phyloP scores from a whole-genome alignment of 2,329 filamentous ascomycete genomes.

The Colletotrichum lupini region DNA sequence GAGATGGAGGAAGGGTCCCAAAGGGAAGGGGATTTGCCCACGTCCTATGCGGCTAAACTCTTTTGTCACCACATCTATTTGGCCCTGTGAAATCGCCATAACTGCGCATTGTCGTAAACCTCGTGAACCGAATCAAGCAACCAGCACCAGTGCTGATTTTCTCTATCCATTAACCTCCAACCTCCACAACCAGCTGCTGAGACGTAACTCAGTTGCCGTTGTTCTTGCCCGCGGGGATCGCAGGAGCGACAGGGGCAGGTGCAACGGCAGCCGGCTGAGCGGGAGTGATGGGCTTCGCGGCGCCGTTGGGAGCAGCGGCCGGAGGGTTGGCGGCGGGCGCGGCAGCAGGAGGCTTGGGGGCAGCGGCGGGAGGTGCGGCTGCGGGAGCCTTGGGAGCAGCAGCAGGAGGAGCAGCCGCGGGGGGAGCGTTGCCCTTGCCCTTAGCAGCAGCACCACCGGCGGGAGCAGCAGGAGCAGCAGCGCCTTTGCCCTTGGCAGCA shows the following conservation, averaged over 20 bases:
- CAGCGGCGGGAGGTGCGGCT: neutral
- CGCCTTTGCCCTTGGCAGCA: conserved; percentile 16
- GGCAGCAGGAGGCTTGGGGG: neutral
- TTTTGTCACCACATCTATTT: neutral
- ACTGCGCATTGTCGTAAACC: neutral
- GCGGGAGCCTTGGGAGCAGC: neutral
- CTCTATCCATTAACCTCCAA: conserved; percentile 3
- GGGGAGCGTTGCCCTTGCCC: conserved; percentile 17
- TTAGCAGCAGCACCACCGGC: conserved; percentile 16
- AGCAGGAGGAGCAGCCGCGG: neutral
- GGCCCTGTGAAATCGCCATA: neutral
- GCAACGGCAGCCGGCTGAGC: conserved; percentile 11
- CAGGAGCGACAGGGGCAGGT: conserved; percentile 25
- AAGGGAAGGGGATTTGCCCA: neutral
- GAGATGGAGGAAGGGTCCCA: neutral
- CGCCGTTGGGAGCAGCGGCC: neutral
- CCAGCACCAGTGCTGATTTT: conserved; percentile 24
- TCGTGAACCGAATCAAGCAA: conserved; percentile 1
- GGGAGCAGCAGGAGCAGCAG: neutral
- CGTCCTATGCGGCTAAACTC: neutral
- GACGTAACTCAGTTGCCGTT: neutral
- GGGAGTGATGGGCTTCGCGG: neutral
- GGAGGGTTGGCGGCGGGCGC: conserved; percentile 15
- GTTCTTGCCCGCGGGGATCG: conserved; percentile 13
- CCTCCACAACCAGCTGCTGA: neutral